Evolutionary conservation across 2,329 filamentous ascomycete genomes (phyloP), one percentile per base, ranked within the genome.

Genomic region (Aspergillus nomiae): DNA sequence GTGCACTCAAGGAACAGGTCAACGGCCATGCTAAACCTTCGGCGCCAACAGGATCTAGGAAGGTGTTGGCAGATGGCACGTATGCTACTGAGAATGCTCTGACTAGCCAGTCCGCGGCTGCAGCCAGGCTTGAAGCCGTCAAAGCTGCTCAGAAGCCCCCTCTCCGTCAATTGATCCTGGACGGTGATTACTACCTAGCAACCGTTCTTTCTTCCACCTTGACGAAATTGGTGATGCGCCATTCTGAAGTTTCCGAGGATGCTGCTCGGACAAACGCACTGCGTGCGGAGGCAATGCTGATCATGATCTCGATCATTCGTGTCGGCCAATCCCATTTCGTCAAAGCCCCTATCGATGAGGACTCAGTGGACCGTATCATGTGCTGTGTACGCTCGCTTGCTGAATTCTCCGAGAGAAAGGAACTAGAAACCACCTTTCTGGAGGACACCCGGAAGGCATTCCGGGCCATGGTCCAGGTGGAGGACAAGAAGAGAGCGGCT

Each of bases 311-410:
- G 6, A 96, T 99, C 70, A 92, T 99, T 69, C 93, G 95, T 56
- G 95, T 97, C 64, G 95, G 95, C 46, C 95, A 99, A 80, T 98
- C 94, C n/a, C 92, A 97, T 67, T 99, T 99, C 70, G 95, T 96
- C 74, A 98, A 98, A 83, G 91, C 92, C 1, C 92, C 93, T 2
- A 98, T 99, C 67, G 95, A 99, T 66, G 95, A 99, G 77, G 95
- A 99, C 77, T 97, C 95, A 0, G 87, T 98, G n/a, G 95, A 99
- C 78, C 90, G 95, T 71, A 94, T 99, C 77, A 98, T 99, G 95
- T 93, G 92, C 45, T 98, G 94, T 75, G 92, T 99, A 36, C 90
- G 94, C 65, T 95, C 93, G 9, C 84, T 99, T 32, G 91, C 94
- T 5, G 94, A 98, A 74, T 97, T 97, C 74, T 87, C 89, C 16